Percentiles rank a stretch among this genome's conserved stretches.
phyloP scores from a whole-genome alignment of 148 eudicot genomes.

The Diospyros lotus region DNA sequence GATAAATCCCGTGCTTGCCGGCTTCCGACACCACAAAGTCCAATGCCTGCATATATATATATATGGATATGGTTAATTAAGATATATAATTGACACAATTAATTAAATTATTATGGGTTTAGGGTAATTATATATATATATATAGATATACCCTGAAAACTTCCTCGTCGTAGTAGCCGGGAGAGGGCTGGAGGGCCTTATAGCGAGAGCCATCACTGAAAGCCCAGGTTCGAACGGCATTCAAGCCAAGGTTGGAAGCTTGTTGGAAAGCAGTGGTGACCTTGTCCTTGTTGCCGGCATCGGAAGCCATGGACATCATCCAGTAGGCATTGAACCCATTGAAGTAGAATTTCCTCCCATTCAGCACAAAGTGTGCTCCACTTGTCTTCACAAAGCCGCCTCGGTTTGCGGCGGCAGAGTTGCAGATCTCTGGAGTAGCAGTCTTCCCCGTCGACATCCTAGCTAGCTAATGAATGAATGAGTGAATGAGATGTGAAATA shows the following conservation, averaged over 20 bases:
- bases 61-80: too few relatives aligned
- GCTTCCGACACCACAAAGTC: conserved; percentile 44
- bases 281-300: conserved; percentile 10
- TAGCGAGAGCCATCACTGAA: conserved; percentile 20
- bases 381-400: conserved; percentile 5
- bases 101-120: too few relatives aligned
- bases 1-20: conserved; percentile 20
- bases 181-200: conserved; percentile 19
- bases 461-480: too few relatives aligned
- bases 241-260: conserved; percentile 12
- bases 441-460: too few relatives aligned
- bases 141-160: conserved; percentile 16
- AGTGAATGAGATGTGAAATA: too few relatives aligned
- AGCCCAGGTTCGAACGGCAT: conserved; percentile 25
- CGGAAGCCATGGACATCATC: conserved; percentile 25
- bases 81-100: too few relatives aligned
- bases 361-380: neutral
- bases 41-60: conserved; percentile 20
- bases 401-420: too few relatives aligned
- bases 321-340: conserved; percentile 28
- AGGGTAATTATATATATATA: too few relatives aligned
- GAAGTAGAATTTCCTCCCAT: conserved; percentile 9
- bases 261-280: conserved; percentile 13
- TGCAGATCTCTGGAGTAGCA: too few relatives aligned
- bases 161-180: conserved; percentile 17